Evolutionary conservation across 495 filamentous ascomycete genomes (phyloP), one percentile per base, ranked within the genome.

Genomic region (Xylaria sp.): DNA sequence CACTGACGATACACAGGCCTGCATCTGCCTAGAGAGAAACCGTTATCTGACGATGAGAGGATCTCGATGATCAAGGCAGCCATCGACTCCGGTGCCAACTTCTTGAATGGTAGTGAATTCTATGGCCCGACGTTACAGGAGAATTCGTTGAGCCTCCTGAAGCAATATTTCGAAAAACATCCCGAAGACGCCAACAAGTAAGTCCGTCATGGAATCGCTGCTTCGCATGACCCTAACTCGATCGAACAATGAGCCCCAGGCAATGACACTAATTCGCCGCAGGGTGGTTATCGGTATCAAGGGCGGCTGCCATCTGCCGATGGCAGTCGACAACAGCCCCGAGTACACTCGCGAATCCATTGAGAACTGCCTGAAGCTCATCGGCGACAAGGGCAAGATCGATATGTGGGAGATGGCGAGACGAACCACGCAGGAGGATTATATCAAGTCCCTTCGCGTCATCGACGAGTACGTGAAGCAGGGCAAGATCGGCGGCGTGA

Each of bases 401-500:
- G 92, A 94, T 78, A 87, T 93, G 67, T 94, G 91, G 72, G 88
- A 93, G 77, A 86, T 80, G 67, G 91, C 90, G 14, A 82, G 92
- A 6, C 84, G 91, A 26, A 90, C 92, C 71, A 80, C 82, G 7
- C 85, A 86, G 0, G 82, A 78, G 26, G 74, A 74, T 19, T 69
- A 78, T 21, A 75, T 81, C 43, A 77, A 78, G 31, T 84, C 83
- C 0, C 75, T 70, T 29, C 68, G 53, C 24, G 68, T 64, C 57
- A 61, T 70, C n/a, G 59, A 70, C 29, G 46, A 41, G 31, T 88
- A 85, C 67, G 85, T 93, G 8, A 85, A 90, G 73, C 86, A 85
- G 53, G 92, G 92, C 19, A 91, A 92, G 77, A 84, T 94, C 40
- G 85, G 85, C 8, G 92, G 90, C 3, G 89, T 94, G 76, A 83